Conservation (phyloP, 192 early-diverging fungal species). For the Rhizoclosmatium sp. region DNA sequence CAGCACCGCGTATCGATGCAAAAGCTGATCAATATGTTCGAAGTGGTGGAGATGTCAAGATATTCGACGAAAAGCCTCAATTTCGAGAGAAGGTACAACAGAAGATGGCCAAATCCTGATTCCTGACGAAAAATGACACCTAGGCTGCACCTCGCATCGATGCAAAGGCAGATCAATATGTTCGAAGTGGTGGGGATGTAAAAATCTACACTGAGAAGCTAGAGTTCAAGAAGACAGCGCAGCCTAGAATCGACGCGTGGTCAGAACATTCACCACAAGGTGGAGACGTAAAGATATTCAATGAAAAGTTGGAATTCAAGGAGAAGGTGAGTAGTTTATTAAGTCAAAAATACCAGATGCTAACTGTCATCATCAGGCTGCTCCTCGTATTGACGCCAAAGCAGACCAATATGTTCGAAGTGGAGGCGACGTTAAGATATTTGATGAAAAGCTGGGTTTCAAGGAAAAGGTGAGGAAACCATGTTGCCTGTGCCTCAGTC, state of each 20-base stretch:
- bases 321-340: conserved; percentile 7
- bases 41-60: conserved; percentile 26
- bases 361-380: conserved; percentile 3
- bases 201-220: conserved; percentile 29
- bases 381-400: conserved; percentile 32
- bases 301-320: conserved; percentile 33
- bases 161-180: conserved; percentile 17
- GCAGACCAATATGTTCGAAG: background rate
- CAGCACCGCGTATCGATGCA: conserved; percentile 22
- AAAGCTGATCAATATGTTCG: conserved; percentile 12
- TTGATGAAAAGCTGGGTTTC: background rate
- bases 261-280: conserved; percentile 1
- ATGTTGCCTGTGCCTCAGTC: background rate
- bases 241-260: conserved; percentile 22
- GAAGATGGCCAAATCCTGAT: background rate
- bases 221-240: conserved; percentile 18
- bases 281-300: conserved; percentile 32
- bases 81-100: conserved; percentile 12
- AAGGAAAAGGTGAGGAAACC: background rate
- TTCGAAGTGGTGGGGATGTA: conserved; percentile 24
- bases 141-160: conserved; percentile 26
- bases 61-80: conserved; percentile 31
- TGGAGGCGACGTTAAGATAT: conserved; percentile 32
- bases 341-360: background rate
- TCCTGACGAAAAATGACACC: background rate